Conservation (phyloP, 2,329 filamentous ascomycete species). For the Botrytis paeoniae region DNA sequence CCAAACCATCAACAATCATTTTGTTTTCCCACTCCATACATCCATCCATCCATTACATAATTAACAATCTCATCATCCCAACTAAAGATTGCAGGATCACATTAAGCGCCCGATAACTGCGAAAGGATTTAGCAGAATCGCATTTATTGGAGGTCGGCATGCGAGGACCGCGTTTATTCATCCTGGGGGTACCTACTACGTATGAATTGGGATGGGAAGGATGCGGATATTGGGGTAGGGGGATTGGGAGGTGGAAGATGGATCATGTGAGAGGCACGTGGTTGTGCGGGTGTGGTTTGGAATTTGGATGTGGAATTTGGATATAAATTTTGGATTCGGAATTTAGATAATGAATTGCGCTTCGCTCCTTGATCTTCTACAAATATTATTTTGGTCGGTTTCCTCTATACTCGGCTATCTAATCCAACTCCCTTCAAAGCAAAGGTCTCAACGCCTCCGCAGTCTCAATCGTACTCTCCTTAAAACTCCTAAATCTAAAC, state of each 20-base stretch:
- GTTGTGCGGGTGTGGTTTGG: too few species aligned
- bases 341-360: too few species aligned
- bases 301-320: too few species aligned
- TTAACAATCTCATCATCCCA: too few species aligned
- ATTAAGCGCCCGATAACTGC: not conserved
- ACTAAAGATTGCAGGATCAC: not conserved
- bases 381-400: not conserved
- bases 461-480: slow-evolving; percentile 38
- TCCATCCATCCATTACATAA: not conserved
- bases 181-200: not conserved
- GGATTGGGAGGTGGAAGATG: not conserved
- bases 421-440: slow-evolving; percentile 16
- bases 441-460: slow-evolving; percentile 37
- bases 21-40: not conserved
- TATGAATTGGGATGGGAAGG: not conserved
- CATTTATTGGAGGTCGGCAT: not conserved
- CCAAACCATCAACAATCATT: not conserved
- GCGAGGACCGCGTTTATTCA: not conserved
- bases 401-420: not conserved
- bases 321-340: too few species aligned
- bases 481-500: slow-evolving; percentile 32
- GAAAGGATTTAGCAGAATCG: not conserved
- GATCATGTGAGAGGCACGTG: not conserved
- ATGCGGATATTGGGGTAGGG: not conserved
- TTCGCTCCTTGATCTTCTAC: too few species aligned